Evolutionary conservation across 495 filamentous ascomycete species (phyloP).

Genomic region (Aspergillus ostianus): DNA sequence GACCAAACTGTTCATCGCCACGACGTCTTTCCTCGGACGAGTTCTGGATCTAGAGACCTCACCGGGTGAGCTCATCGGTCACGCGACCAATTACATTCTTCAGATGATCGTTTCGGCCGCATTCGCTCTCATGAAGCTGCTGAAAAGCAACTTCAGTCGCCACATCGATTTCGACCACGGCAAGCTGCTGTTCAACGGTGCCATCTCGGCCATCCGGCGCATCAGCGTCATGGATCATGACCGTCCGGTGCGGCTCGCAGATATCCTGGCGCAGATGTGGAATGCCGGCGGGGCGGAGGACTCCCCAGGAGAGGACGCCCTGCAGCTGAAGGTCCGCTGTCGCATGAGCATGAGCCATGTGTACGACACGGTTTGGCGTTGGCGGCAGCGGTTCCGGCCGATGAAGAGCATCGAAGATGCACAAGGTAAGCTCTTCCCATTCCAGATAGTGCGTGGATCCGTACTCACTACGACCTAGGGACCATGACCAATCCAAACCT

Average conservation of each 20-base stretch:
- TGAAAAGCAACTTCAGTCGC: conserved; percentile 74
- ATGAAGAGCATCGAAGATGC: conserved; percentile 41
- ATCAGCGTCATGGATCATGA: conserved; percentile 86
- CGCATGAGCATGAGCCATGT: conserved; percentile 54
- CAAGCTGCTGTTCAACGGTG: conserved; percentile 69
- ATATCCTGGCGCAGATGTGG: conserved; percentile 52
- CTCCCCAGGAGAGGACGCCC: conserved; percentile 32
- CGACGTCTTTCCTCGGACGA: conserved; percentile 48
- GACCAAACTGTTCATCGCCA: conserved; percentile 65
- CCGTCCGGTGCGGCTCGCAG: conserved; percentile 59
- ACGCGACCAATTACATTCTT: conserved; percentile 83
- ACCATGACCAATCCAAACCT: conserved; percentile 32
- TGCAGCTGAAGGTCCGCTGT: conserved; percentile 47
- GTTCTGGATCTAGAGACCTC: conserved; percentile 48
- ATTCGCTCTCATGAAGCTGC: conserved; percentile 80
- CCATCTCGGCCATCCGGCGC: conserved; percentile 72
- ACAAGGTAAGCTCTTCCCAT: conserved; percentile 30
- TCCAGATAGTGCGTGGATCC: not conserved
- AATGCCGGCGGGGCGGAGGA: conserved; percentile 38
- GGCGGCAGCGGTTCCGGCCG: conserved; percentile 47
- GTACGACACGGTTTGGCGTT: conserved; percentile 51
- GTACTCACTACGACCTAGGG: conserved; percentile 21
- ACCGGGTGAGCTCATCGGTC: conserved; percentile 57
- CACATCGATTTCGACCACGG: conserved; percentile 71
- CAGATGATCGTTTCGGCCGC: conserved; percentile 91